A percentile compares a stretch with the other conserved stretches of the same genome.
phyloP scores from a whole-genome alignment of 139 green algal species.

The Mesotaenium endlicherianum region DNA sequence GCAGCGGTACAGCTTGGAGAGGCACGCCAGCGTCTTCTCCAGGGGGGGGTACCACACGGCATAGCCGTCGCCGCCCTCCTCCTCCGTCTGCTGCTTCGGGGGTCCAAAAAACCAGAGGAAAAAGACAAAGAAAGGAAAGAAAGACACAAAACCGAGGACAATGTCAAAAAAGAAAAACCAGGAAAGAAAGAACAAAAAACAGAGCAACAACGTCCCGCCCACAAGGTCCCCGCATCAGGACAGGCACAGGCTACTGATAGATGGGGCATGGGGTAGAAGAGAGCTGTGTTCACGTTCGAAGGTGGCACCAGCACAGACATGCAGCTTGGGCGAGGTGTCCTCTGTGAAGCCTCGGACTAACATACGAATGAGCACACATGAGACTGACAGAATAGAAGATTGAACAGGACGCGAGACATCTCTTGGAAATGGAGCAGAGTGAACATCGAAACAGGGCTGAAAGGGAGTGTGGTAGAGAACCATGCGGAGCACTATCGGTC shows the following conservation, averaged over 20 bases:
- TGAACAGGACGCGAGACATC: too few species aligned
- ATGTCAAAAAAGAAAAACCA: not conserved
- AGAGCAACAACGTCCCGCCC: too few species aligned
- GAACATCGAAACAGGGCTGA: too few species aligned
- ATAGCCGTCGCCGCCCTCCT: conserved; percentile 5
- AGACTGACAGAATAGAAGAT: too few species aligned
- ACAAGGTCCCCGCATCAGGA: too few species aligned
- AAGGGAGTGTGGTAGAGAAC: too few species aligned
- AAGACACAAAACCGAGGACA: not conserved
- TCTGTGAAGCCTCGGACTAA: not conserved
- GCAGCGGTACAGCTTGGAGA: conserved; percentile 86
- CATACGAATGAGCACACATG: too few species aligned
- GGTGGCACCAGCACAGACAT: too few species aligned
- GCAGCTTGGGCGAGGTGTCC: not conserved
- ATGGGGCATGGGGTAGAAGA: not conserved
- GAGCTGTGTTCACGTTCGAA: not conserved
- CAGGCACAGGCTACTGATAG: too few species aligned
- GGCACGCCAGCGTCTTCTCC: conserved; percentile 70
- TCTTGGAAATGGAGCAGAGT: not conserved
- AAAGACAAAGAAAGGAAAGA: too few species aligned
- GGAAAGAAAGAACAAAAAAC: not conserved
- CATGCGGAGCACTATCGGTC: too few species aligned
- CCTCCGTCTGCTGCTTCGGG: conserved; percentile 8
- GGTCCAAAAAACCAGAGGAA: too few species aligned
- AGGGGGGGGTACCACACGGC: conserved; percentile 78